Conservation (phyloP, 176 grass and related monocot species). For the Carex myosuroides region DNA sequence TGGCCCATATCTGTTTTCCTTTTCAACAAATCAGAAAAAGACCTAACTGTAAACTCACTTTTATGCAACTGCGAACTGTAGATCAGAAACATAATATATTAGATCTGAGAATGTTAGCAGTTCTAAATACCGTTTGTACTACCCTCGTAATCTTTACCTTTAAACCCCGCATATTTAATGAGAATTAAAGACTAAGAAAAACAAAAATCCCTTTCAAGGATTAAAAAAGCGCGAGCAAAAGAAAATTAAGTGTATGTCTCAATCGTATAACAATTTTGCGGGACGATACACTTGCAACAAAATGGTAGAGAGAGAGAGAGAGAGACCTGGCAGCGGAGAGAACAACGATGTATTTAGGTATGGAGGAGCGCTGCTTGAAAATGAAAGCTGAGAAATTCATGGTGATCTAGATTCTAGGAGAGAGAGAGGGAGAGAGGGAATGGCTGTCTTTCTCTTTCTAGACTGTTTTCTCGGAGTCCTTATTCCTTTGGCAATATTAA, state of each 20-base stretch:
- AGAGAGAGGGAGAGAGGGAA: background rate
- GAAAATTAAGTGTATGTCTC: background rate
- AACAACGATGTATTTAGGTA: conserved; percentile 74
- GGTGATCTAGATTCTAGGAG: conserved; percentile 13
- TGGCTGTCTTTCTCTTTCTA: background rate
- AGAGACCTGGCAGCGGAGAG: conserved; percentile 53
- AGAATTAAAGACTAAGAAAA: background rate
- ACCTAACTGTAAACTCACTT: background rate
- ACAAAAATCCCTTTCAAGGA: background rate
- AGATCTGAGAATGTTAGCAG: background rate
- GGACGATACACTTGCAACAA: background rate
- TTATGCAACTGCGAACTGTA: background rate
- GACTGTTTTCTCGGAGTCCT: background rate
- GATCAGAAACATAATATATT: background rate
- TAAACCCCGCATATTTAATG: background rate
- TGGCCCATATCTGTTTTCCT: background rate
- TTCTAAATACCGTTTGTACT: background rate
- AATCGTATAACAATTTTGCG: background rate
- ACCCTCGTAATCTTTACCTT: background rate
- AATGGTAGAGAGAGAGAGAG: background rate
- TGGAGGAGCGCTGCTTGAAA: conserved; percentile 29
- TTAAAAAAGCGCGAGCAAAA: background rate
- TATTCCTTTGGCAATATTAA: background rate
- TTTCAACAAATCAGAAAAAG: background rate
- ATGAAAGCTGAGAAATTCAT: conserved; percentile 18